phyloP scores from a whole-genome alignment of 352 stramenopile species.

The Pythium folliculosum region DNA sequence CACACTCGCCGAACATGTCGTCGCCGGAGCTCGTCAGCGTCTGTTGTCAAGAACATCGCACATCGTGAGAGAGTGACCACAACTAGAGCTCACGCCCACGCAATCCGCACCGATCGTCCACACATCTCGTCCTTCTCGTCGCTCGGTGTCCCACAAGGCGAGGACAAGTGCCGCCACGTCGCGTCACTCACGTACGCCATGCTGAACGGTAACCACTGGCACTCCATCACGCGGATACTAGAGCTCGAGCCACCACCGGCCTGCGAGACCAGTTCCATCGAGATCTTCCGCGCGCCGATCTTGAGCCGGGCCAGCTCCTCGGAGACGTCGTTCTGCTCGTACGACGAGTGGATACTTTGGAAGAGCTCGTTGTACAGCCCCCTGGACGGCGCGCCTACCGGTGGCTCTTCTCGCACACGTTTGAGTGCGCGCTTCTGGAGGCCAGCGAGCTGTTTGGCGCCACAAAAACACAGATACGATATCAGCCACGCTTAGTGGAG shows the following conservation, averaged over 20 bases:
- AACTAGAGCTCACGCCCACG: too few species aligned
- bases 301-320: constrained; percentile 9
- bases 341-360: constrained; percentile 15
- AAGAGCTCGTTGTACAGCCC: constrained; percentile 14
- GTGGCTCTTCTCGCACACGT: not conserved
- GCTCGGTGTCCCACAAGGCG: not conserved
- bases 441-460: not conserved
- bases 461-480: too few species aligned
- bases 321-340: not conserved
- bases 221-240: constrained; percentile 22
- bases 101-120: constrained; percentile 3
- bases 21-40: constrained; percentile 1
- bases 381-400: not conserved
- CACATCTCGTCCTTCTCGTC: not conserved
- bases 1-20: constrained; percentile 25
- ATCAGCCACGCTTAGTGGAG: too few species aligned
- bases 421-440: not conserved
- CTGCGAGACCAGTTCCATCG: constrained; percentile 14
- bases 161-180: constrained; percentile 18
- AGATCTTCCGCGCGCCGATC: constrained; percentile 21
- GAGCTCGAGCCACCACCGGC: not conserved
- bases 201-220: constrained; percentile 16
- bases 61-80: too few species aligned
- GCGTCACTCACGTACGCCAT: constrained; percentile 4
- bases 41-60: not conserved